phyloP scores from a whole-genome alignment of 331 rosid species.

The Quercus phellos region DNA sequence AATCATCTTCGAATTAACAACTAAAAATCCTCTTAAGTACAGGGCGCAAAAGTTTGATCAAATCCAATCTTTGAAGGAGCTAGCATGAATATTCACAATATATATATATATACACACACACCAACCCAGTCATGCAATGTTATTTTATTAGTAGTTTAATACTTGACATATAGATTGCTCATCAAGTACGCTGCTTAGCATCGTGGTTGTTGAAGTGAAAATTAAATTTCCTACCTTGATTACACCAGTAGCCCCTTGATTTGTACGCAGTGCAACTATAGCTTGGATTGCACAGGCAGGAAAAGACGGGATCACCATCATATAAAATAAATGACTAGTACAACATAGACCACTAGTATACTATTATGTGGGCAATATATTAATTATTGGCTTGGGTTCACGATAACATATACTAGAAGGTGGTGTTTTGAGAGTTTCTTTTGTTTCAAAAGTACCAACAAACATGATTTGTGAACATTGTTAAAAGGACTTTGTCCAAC shows the following conservation, averaged over 20 bases:
- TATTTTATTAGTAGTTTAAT: not conserved
- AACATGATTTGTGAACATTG: too few relatives aligned
- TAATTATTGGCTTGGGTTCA: not conserved
- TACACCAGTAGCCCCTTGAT: too few relatives aligned
- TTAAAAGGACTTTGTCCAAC: too few relatives aligned
- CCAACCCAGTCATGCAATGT: not conserved
- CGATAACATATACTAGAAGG: not conserved
- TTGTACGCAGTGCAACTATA: too few relatives aligned
- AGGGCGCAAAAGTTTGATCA: not conserved
- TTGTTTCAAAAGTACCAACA: not conserved
- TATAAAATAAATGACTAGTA: too few relatives aligned
- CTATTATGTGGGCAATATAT: not conserved
- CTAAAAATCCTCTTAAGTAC: not conserved
- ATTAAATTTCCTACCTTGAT: not conserved
- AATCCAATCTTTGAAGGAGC: not conserved
- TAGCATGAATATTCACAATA: not conserved
- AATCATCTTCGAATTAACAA: constrained; percentile 19
- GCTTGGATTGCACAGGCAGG: too few relatives aligned
- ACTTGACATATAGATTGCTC: not conserved
- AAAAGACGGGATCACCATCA: too few relatives aligned
- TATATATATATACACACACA: not conserved
- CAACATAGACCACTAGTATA: too few relatives aligned
- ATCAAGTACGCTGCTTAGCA: constrained; percentile 4
- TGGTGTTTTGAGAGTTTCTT: not conserved
- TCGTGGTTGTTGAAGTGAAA: constrained; percentile 12